Evolutionary conservation across 345 rosid species (phyloP).

Genomic region (Hevea brasiliensis): DNA sequence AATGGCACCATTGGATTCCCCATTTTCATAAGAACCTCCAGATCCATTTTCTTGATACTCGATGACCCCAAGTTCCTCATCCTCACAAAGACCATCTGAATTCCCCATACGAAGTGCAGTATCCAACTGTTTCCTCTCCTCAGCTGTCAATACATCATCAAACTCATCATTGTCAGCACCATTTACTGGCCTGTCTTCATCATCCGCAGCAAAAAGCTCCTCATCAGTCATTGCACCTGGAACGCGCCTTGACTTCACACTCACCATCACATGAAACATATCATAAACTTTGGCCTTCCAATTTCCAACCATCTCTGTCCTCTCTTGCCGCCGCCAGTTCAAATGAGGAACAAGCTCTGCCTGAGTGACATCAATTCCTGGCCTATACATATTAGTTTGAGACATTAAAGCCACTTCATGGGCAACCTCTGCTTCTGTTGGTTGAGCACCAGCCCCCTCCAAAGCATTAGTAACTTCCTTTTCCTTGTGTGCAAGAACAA

Average conservation of each 20-base stretch:
- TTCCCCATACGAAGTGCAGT: conserved; percentile 69
- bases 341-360: conserved; percentile 88
- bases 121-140: conserved; percentile 84
- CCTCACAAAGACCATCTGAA: conserved; percentile 65
- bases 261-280: conserved; percentile 96
- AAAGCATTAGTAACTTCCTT: conserved; percentile 92
- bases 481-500: conserved; percentile 91
- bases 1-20: conserved; percentile 50
- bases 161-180: conserved; percentile 64
- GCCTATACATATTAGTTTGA: conserved; percentile 97
- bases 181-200: conserved; percentile 63
- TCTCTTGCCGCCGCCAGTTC: conserved; percentile 98
- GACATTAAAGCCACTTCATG: conserved; percentile 95
- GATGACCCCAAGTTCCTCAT: conserved; percentile 60
- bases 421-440: conserved; percentile 90
- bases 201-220: conserved; percentile 86
- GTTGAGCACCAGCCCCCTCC: conserved; percentile 95
- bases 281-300: conserved; percentile 98
- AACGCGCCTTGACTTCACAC: conserved; percentile 93
- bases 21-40: conserved; percentile 52
- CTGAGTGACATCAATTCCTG: conserved; percentile 96
- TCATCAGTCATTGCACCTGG: conserved; percentile 99
- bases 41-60: conserved; percentile 64
- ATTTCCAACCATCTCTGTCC: conserved; percentile 84
- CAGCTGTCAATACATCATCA: conserved; percentile 82